These are phyloP conservation scores for Zopfochytrium polystomum DNA, from an alignment of 371 early-diverging fungal genomes.

Conservation along the genomic window DNA sequence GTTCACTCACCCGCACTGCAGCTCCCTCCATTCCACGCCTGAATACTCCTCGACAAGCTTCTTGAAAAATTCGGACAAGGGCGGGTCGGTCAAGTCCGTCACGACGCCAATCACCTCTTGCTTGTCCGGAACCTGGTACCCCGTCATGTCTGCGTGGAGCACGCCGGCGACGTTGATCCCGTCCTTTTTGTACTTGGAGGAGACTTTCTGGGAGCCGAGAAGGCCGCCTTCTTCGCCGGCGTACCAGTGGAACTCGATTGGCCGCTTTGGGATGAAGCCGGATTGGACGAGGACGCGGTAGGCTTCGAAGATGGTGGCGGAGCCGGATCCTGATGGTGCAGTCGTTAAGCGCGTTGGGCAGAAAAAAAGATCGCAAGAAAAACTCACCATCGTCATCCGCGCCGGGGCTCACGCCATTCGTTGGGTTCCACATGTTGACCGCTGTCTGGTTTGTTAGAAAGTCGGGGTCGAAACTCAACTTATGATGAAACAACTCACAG, in stretches of 20 bases:
- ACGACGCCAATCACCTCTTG: conserved; percentile 72
- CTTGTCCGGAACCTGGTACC: conserved; percentile 58
- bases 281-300: conserved; percentile 66
- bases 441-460: too few species aligned
- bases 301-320: conserved; percentile 81
- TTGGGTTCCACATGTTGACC: too few species aligned
- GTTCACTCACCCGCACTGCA: conserved; percentile 62
- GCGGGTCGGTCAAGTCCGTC: conserved; percentile 71
- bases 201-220: too few species aligned
- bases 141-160: conserved; percentile 79
- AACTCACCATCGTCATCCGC: conserved; percentile 91
- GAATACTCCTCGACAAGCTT: conserved; percentile 42
- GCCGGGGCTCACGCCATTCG: conserved; percentile 82
- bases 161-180: conserved; percentile 56
- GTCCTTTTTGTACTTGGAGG: conserved; percentile 66
- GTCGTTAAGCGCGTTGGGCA: too few species aligned
- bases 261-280: conserved; percentile 73
- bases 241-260: too few species aligned
- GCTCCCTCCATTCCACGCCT: conserved; percentile 48
- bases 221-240: too few species aligned
- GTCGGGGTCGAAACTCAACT: too few species aligned
- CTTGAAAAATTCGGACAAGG: conserved; percentile 66
- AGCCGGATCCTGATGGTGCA: conserved; percentile 77
- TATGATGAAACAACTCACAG: too few species aligned
- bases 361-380: too few species aligned